Percentiles rank a stretch among this genome's conserved stretches.
phyloP scores from a whole-genome alignment of 2,329 filamentous ascomycete species.

The Penicillium sclerotigenum region DNA sequence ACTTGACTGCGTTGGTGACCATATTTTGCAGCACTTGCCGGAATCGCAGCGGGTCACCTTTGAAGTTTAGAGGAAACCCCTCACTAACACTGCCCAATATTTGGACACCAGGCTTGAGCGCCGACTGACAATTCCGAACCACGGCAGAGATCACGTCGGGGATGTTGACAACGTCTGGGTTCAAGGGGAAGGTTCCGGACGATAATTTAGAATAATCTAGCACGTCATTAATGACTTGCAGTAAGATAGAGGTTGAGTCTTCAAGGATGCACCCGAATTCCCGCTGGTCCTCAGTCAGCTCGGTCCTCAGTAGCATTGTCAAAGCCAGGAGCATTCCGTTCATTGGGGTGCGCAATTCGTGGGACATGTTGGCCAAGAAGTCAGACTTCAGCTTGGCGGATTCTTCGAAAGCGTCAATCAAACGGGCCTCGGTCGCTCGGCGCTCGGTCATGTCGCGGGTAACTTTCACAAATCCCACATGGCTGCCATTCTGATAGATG shows the following conservation, averaged over 20 bases:
- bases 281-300: constrained; percentile 52
- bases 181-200: constrained; percentile 58
- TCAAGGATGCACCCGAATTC: constrained; percentile 58
- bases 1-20: constrained; percentile 60
- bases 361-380: constrained; percentile 62
- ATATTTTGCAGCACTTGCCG: constrained; percentile 63
- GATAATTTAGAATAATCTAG: constrained; percentile 65
- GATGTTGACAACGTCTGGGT: constrained; percentile 52
- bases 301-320: constrained; percentile 55
- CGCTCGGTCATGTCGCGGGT: constrained; percentile 58
- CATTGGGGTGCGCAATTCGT: constrained; percentile 64
- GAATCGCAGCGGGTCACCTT: constrained; percentile 59
- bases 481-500: constrained; percentile 51
- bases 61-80: constrained; percentile 49
- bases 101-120: constrained; percentile 47
- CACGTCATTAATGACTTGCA: constrained; percentile 64
- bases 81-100: constrained; percentile 44
- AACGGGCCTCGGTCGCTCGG: constrained; percentile 52
- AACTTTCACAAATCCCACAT: constrained; percentile 59
- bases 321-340: constrained; percentile 61
- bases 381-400: constrained; percentile 61
- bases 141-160: constrained; percentile 47
- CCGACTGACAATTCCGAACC: constrained; percentile 49
- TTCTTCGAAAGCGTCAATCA: constrained; percentile 59
- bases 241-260: constrained; percentile 57